These are phyloP conservation scores for Cyclotella atomus DNA, from an alignment of 108 stramenopile genomes.

Conservation along the genomic window DNA sequence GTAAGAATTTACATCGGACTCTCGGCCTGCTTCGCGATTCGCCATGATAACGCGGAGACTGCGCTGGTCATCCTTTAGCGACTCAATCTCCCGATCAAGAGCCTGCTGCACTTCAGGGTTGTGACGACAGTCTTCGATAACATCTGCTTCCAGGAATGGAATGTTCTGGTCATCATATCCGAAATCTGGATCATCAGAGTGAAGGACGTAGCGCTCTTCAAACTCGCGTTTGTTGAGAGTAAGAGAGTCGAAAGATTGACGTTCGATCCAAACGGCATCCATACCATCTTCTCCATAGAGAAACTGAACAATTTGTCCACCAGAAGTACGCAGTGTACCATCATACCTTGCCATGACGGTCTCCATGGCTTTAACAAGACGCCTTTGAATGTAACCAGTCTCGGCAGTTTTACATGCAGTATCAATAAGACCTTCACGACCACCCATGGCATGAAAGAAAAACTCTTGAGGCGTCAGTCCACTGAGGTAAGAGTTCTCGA, in stretches of 20 bases:
- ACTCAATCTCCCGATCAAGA: slow-evolving; percentile 90
- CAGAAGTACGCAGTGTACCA: slow-evolving; percentile 93
- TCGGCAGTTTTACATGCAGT: slow-evolving; percentile 99
- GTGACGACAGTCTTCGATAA: slow-evolving; percentile 85
- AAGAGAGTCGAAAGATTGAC: slow-evolving; percentile 92
- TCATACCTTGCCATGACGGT: slow-evolving; percentile 98
- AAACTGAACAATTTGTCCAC: slow-evolving; percentile 96
- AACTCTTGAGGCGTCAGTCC: slow-evolving; percentile 99
- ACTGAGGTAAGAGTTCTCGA: slow-evolving; percentile 98
- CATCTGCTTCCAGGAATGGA: slow-evolving; percentile 81
- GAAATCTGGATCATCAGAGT: slow-evolving; percentile 84
- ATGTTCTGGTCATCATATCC: slow-evolving; percentile 82
- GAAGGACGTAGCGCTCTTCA: slow-evolving; percentile 75
- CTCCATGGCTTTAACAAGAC: slow-evolving; percentile 99
- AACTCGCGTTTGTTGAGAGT: slow-evolving; percentile 80
- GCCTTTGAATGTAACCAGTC: slow-evolving; percentile 99
- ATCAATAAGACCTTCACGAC: slow-evolving; percentile 98
- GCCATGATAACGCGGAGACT: slow-evolving; percentile 87
- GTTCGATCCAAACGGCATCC: slow-evolving; percentile 99
- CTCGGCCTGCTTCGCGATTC: slow-evolving; percentile 89
- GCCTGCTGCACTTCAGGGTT: slow-evolving; percentile 87
- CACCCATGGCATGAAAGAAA: slow-evolving; percentile 99
- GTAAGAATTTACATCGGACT: slow-evolving; percentile 81
- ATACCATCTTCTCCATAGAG: slow-evolving; percentile 99
- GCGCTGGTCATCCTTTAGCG: slow-evolving; percentile 85